These are phyloP conservation scores for Inga leiocalycina DNA, from an alignment of 306 rosid genomes.

Conservation along the genomic window DNA sequence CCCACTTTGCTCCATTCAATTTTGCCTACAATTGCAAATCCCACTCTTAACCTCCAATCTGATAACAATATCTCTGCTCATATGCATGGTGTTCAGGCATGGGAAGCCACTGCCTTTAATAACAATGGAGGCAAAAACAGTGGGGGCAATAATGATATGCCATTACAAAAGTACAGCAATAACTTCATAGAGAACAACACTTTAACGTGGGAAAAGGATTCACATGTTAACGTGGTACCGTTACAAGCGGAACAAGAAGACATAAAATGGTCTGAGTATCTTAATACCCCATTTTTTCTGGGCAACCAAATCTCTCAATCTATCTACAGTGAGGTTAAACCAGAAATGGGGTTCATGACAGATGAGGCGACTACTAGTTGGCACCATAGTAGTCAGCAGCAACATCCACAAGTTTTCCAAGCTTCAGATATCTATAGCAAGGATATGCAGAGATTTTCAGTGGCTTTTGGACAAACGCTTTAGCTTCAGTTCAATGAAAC, in stretches of 20 bases:
- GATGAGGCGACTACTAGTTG: slow-evolving; percentile 40
- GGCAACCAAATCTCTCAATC: slow-evolving; percentile 48
- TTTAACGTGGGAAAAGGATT: slow-evolving; percentile 45
- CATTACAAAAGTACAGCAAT: slow-evolving; percentile 35
- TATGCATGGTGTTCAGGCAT: slow-evolving; percentile 28
- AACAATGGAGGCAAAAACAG: slow-evolving; percentile 27
- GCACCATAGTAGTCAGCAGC: slow-evolving; percentile 46
- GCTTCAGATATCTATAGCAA: slow-evolving; percentile 59
- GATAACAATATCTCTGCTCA: slow-evolving; percentile 36
- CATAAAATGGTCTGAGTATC: slow-evolving; percentile 76
- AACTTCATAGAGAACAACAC: slow-evolving; percentile 38
- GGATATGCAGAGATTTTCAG: slow-evolving; percentile 78
- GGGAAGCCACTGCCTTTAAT: slow-evolving; percentile 48
- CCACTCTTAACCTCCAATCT: slow-evolving; percentile 56
- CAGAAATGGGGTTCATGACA: slow-evolving; percentile 50
- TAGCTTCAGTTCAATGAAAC: slow-evolving; percentile 39
- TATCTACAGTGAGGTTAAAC: slow-evolving; percentile 53
- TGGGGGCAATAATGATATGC: slow-evolving; percentile 22
- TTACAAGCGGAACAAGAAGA: slow-evolving; percentile 52
- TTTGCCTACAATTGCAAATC: slow-evolving; percentile 43
- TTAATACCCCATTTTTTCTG: slow-evolving; percentile 55
- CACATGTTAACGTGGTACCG: slow-evolving; percentile 14
- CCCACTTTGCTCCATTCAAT: slow-evolving; percentile 43
- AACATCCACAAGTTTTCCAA: slow-evolving; percentile 39
- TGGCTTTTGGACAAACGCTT: slow-evolving; percentile 82